Conservation (phyloP, 2,329 filamentous ascomycete species). For the Xylariaceae sp. region DNA sequence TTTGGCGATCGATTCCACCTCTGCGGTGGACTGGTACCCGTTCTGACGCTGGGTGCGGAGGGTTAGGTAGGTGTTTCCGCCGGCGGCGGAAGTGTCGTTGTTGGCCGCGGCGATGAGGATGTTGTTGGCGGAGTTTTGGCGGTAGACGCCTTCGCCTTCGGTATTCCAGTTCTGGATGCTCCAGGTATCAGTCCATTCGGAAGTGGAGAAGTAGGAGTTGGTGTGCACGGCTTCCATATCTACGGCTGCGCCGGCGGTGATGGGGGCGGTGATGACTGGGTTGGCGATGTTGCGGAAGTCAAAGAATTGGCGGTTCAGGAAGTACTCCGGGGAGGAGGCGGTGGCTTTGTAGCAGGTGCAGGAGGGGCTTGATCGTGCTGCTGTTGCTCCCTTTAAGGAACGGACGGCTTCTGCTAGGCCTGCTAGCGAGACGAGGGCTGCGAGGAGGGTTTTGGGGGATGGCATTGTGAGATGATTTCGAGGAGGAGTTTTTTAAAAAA, state of each 20-base stretch:
- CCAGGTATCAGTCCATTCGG: conserved; percentile 31
- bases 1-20: conserved; percentile 38
- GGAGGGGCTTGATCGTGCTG: neutral
- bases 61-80: conserved; percentile 38
- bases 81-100: conserved; percentile 27
- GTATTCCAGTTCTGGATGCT: conserved; percentile 24
- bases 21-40: conserved; percentile 44
- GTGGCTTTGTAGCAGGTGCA: conserved; percentile 20
- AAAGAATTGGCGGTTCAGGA: conserved; percentile 42
- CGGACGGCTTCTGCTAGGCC: conserved; percentile 5
- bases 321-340: conserved; percentile 32
- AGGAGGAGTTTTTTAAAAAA: too few species aligned
- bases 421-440: neutral
- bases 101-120: conserved; percentile 40
- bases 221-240: conserved; percentile 28
- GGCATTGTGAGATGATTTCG: neutral
- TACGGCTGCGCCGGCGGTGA: conserved; percentile 20
- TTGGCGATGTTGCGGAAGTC: conserved; percentile 41
- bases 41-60: conserved; percentile 42
- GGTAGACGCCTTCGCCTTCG: conserved; percentile 28
- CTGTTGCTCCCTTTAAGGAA: conserved; percentile 2
- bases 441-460: neutral
- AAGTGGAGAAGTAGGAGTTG: conserved; percentile 31
- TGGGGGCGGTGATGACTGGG: conserved; percentile 28
- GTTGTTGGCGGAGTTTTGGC: conserved; percentile 38